Evolutionary conservation across 2,329 filamentous ascomycete genomes (phyloP).

Genomic region (Cercospora sp.): DNA sequence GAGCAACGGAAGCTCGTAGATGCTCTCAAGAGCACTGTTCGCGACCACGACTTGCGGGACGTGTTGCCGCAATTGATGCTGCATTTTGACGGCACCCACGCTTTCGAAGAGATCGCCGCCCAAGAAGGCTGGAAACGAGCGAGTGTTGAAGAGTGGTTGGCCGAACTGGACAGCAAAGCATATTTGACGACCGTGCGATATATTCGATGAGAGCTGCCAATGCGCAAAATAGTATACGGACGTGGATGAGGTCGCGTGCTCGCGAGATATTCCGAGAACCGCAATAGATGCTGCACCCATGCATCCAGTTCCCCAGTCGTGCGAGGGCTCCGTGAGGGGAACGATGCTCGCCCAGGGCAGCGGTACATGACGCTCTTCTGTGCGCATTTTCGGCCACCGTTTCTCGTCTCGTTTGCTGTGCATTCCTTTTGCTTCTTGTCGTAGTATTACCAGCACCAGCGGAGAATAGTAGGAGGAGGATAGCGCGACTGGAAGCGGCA

Average conservation of each 20-base stretch:
- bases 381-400: neutral
- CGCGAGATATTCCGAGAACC: conserved; percentile 1
- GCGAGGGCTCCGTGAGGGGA: conserved; percentile 13
- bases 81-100: conserved; percentile 83
- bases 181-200: conserved; percentile 49
- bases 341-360: conserved; percentile 1
- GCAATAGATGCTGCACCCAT: conserved; percentile 12
- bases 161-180: conserved; percentile 69
- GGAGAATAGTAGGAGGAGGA: neutral
- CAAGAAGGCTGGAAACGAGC: conserved; percentile 85
- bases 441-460: neutral
- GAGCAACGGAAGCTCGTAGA: conserved; percentile 25
- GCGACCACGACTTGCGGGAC: conserved; percentile 59
- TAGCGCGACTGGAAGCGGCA: conserved; percentile 12
- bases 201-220: conserved; percentile 13
- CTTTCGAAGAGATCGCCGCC: conserved; percentile 83
- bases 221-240: neutral
- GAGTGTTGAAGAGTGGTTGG: conserved; percentile 54
- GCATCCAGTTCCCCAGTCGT: conserved; percentile 9
- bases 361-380: conserved; percentile 1
- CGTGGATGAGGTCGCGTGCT: neutral
- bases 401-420: neutral
- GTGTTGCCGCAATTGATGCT: conserved; percentile 74
- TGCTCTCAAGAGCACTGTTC: conserved; percentile 18
- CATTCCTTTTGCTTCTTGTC: neutral